Evolutionary conservation across 179 eudicot genomes (phyloP).

Genomic region (Silene coronaria): DNA sequence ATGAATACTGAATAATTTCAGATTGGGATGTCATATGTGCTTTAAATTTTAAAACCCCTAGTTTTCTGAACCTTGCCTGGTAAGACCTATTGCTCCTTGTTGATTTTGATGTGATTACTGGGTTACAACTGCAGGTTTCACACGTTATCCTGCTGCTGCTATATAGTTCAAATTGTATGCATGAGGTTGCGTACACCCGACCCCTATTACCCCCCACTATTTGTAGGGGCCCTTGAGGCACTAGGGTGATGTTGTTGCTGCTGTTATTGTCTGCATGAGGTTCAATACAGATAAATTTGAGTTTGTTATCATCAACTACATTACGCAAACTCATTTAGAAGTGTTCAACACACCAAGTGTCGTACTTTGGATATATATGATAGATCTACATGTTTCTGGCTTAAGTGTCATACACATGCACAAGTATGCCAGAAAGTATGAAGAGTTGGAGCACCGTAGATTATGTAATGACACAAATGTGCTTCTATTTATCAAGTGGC

Average conservation of each 20-base stretch:
- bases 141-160: neutral
- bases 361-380: neutral
- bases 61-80: slow-evolving; percentile 8
- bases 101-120: neutral
- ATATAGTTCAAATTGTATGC: neutral
- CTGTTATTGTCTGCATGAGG: neutral
- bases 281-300: neutral
- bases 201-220: too few relatives aligned
- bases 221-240: too few relatives aligned
- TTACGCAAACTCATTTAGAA: neutral
- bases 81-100: slow-evolving; percentile 9
- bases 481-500: too few relatives aligned
- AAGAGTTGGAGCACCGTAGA: too few relatives aligned
- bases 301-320: neutral
- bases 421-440: too few relatives aligned
- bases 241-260: neutral
- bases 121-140: neutral
- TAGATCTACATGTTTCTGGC: too few relatives aligned
- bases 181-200: neutral
- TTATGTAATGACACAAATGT: too few relatives aligned
- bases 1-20: neutral
- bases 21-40: slow-evolving; percentile 2
- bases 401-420: too few relatives aligned
- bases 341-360: neutral
- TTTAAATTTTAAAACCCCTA: neutral